Percentiles rank a stretch among this genome's conserved stretches.
These are phyloP conservation scores for Ophiostoma fasciatum DNA, from an alignment of 2,329 filamentous ascomycete genomes.

Conservation along the genomic window DNA sequence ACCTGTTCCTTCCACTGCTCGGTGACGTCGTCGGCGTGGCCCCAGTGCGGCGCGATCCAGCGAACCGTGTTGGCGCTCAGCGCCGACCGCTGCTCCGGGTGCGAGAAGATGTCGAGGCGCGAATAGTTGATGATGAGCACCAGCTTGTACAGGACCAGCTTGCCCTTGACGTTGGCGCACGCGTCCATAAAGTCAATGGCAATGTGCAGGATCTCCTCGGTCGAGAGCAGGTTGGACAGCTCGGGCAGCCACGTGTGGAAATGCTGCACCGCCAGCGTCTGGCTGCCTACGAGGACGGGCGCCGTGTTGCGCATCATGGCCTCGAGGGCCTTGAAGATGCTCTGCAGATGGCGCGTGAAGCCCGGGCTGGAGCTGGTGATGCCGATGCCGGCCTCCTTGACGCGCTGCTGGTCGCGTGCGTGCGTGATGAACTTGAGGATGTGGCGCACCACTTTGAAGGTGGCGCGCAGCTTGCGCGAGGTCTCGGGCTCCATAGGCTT, in stretches of 20 bases:
- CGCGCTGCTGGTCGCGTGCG: conserved; percentile 69
- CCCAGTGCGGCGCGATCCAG: conserved; percentile 94
- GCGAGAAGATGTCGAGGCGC: conserved; percentile 63
- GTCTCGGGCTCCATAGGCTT: conserved; percentile 72
- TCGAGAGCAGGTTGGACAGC: conserved; percentile 57
- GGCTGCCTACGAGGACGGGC: conserved; percentile 78
- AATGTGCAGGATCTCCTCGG: conserved; percentile 78
- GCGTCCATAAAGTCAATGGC: conserved; percentile 91
- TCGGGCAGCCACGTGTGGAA: conserved; percentile 98
- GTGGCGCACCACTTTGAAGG: conserved; percentile 88
- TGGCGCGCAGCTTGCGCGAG: conserved; percentile 71
- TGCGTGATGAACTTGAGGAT: conserved; percentile 92
- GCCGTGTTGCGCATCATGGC: conserved; percentile 77
- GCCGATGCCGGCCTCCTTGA: conserved; percentile 77
- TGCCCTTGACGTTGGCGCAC: conserved; percentile 74
- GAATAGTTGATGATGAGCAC: conserved; percentile 87
- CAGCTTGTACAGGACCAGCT: conserved; percentile 81
- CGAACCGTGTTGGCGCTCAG: conserved; percentile 69
- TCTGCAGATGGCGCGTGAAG: conserved; percentile 72
- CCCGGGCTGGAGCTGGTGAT: conserved; percentile 58
- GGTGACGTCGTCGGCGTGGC: conserved; percentile 53
- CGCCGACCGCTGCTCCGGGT: conserved; percentile 58
- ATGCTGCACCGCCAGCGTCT: conserved; percentile 88
- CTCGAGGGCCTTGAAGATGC: conserved; percentile 82
- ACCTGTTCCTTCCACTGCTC: conserved; percentile 90